Conservation (phyloP, 2,329 filamentous ascomycete species). For the Penicillium sp. region DNA sequence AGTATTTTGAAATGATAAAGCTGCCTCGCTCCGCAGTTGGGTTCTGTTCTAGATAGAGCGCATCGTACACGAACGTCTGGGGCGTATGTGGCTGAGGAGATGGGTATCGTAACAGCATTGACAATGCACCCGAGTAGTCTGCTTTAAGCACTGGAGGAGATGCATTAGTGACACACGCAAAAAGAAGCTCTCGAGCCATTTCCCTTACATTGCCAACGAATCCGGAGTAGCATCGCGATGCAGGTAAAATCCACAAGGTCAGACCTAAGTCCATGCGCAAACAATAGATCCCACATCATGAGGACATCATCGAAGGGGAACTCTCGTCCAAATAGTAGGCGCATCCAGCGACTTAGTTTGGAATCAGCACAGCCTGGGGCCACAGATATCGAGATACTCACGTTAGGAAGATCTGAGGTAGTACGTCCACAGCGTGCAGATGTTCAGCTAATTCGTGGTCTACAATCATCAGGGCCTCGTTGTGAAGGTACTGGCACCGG, state of each 20-base stretch:
- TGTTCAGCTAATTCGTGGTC: conserved; percentile 83
- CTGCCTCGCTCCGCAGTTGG: conserved; percentile 43
- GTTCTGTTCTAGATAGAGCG: conserved; percentile 55
- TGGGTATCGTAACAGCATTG: conserved; percentile 80
- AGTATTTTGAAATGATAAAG: conserved; percentile 48
- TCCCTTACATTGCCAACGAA: conserved; percentile 79
- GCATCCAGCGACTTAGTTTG: conserved; percentile 74
- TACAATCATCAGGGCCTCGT: conserved; percentile 71
- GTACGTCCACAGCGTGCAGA: conserved; percentile 76
- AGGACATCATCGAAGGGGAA: conserved; percentile 85
- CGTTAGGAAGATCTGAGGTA: conserved; percentile 98
- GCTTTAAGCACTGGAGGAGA: conserved; percentile 66
- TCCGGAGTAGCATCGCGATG: conserved; percentile 86
- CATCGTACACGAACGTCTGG: conserved; percentile 81
- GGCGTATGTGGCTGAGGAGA: conserved; percentile 64
- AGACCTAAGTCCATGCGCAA: conserved; percentile 77
- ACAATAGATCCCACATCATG: conserved; percentile 84
- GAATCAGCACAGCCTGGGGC: conserved; percentile 6
- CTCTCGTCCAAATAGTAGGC: conserved; percentile 87
- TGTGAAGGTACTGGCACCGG: conserved; percentile 82
- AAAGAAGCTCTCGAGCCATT: not conserved
- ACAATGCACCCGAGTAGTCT: conserved; percentile 83
- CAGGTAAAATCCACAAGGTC: conserved; percentile 88
- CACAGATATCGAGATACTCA: conserved; percentile 42
- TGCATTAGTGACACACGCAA: conserved; percentile 21